Base-by-base conservation (phyloP, 176 grass and related monocot genomes). In the Oryza punctata region DNA sequence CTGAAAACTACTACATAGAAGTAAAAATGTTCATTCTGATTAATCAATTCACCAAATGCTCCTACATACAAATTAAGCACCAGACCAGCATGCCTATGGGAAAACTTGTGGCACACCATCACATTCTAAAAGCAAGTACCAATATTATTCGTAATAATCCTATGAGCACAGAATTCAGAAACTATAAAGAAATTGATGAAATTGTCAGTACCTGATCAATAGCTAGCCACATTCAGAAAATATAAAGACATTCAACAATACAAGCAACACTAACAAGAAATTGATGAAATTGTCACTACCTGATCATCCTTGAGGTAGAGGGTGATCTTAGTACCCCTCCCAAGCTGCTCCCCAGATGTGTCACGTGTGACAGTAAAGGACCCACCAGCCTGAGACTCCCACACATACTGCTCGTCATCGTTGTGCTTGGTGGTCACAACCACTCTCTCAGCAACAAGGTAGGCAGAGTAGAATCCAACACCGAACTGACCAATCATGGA, bases 401-500 rank as follows among this genome's bases (percentile, higher is more conserved):
- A 98, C 8, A 98, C 80, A 0, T 98, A 98, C 93, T 96, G 93
- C 89, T 99, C 96, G 28, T 99, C 96, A 72, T 99, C 93, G 0
- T 99, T 96, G 89, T 99, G 93, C 83, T 99, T 99, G 79, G 83
- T 76, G 24, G 78, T 94, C 50, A 99, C 96, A 40, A 99, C 83
- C 0, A 99, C 96, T 79, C 83, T 91, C 83, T 99, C 93, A 2
- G 96, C 87, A 6, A 99, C 96, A 73, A 99, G 93, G 43, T 99
- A 99, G 18, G 96, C 85, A 54, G 96, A 99, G 81, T 99, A 99
- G 81, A 99, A 99, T 4, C 96, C 93, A 0, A 98, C 96, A 83
- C 96, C 96, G 14, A 98, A 95, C 77, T 98, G 96, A 50, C 96
- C 96, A 59, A 99, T 96, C 96, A 99, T 99, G 69, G 93, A 96